Percentiles rank a stretch among this genome's conserved stretches.
phyloP scores from a whole-genome alignment of 2,329 filamentous ascomycete species.

The Sphaerulina populicola region DNA sequence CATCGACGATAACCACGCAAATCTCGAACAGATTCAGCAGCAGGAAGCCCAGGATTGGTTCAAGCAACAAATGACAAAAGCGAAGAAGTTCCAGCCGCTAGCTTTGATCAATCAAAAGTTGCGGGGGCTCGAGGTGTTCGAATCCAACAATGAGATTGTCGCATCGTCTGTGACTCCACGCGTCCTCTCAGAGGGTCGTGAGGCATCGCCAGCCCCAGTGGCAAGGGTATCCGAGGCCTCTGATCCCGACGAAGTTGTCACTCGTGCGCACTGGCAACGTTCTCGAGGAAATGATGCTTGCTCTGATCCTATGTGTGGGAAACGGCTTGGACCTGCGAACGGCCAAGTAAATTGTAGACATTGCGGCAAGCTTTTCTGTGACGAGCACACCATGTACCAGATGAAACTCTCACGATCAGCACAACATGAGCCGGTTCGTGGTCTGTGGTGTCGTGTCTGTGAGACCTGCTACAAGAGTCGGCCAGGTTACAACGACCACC shows the following conservation, averaged over 20 bases:
- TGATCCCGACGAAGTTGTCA: conserved; percentile 87
- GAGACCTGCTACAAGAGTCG: conserved; percentile 99
- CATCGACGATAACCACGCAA: conserved; percentile 82
- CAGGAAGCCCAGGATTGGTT: conserved; percentile 97
- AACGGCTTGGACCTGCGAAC: conserved; percentile 66
- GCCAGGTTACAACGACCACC: conserved; percentile 78
- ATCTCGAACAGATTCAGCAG: conserved; percentile 78
- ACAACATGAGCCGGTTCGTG: conserved; percentile 78
- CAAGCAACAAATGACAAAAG: conserved; percentile 85
- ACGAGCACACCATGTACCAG: conserved; percentile 98
- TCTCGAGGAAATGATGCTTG: conserved; percentile 67
- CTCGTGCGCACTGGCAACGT: conserved; percentile 80
- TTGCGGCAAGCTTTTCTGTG: conserved; percentile 88
- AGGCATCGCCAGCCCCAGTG: conserved; percentile 26
- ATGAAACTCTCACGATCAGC: conserved; percentile 92
- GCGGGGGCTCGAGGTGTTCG: conserved; percentile 85
- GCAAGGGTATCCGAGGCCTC: conserved; percentile 31
- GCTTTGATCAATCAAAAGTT: conserved; percentile 89
- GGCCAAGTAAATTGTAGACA: conserved; percentile 88
- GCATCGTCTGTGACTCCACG: conserved; percentile 19
- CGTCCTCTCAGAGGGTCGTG: conserved; percentile 22
- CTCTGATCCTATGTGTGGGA: conserved; percentile 78
- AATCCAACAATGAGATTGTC: conserved; percentile 65
- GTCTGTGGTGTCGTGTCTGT: conserved; percentile 89
- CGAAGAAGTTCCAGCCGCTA: conserved; percentile 84